phyloP scores from a whole-genome alignment of 495 filamentous ascomycete genomes.

The Podospora pseudopauciseta region DNA sequence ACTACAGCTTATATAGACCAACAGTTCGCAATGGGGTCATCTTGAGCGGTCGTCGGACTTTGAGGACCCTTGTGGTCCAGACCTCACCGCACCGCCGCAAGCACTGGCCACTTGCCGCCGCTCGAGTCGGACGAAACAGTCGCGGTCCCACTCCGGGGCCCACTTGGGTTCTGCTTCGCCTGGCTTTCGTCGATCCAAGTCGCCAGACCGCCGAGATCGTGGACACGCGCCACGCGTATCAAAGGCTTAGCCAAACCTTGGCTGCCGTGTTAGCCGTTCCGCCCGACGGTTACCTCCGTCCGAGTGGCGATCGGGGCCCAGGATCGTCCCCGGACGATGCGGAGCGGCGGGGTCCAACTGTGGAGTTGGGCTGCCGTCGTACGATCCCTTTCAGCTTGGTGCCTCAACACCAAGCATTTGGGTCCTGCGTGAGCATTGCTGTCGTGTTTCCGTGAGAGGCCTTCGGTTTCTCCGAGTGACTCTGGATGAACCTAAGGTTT shows the following conservation, averaged over 20 bases:
- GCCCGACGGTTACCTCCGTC: background rate
- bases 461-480: background rate
- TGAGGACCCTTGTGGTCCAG: constrained; percentile 1
- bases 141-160: constrained; percentile 6
- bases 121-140: background rate
- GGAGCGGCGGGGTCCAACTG: background rate
- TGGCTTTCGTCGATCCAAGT: constrained; percentile 1
- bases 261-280: constrained; percentile 20
- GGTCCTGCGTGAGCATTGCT: background rate
- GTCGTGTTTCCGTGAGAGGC: background rate
- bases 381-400: background rate
- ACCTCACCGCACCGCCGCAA: background rate
- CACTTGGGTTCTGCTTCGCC: constrained; percentile 8
- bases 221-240: constrained; percentile 9
- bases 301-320: constrained; percentile 4
- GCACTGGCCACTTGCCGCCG: background rate
- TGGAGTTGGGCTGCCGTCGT: background rate
- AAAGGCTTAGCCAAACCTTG: constrained; percentile 1
- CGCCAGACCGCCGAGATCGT: constrained; percentile 9
- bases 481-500: background rate
- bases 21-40: background rate
- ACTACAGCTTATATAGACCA: background rate
- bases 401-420: background rate
- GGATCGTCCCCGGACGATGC: background rate
- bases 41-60: background rate